phyloP scores from a whole-genome alignment of 352 stramenopile genomes.

The Globisporangium cystogenes region DNA sequence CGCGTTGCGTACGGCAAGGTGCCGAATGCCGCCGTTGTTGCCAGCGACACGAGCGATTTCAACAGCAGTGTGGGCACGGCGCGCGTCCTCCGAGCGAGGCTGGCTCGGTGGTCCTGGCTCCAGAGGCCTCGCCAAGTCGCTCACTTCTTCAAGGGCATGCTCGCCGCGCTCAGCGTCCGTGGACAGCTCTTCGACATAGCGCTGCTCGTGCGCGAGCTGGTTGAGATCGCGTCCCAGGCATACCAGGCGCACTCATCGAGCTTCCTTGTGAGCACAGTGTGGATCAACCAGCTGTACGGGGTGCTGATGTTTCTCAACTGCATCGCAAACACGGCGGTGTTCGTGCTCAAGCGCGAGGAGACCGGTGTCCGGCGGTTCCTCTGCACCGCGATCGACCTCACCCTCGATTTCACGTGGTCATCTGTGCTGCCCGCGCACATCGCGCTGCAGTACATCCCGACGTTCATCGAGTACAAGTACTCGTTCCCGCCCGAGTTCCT shows the following conservation, averaged over 20 bases:
- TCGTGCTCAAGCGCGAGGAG: no score
- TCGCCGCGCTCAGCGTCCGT: slow-evolving; percentile 14
- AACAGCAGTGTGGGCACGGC: not conserved
- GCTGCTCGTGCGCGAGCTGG: slow-evolving; percentile 19
- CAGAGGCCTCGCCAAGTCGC: not conserved
- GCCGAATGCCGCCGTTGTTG: not conserved
- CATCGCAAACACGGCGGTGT: no score
- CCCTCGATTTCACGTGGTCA: no score
- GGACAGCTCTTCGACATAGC: slow-evolving; percentile 17
- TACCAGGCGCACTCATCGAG: slow-evolving; percentile 24
- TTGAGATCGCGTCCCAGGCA: slow-evolving; percentile 19
- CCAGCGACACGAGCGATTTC: not conserved
- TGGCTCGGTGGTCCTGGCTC: not conserved
- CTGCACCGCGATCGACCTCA: no score
- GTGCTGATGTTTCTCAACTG: slow-evolving; percentile 20
- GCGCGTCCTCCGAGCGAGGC: not conserved
- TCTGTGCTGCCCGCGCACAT: no score
- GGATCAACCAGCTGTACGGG: slow-evolving; percentile 28
- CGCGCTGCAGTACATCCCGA: no score
- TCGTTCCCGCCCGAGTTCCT: no score
- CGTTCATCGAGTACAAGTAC: no score
- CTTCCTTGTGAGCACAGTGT: slow-evolving; percentile 19
- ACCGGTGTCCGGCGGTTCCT: no score
- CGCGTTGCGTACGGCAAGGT: slow-evolving; percentile 3
- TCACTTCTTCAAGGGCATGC: not conserved